Percentiles rank a stretch among this genome's conserved stretches.
phyloP scores from a whole-genome alignment of 352 stramenopile genomes.

The Phytophthora sp. region DNA sequence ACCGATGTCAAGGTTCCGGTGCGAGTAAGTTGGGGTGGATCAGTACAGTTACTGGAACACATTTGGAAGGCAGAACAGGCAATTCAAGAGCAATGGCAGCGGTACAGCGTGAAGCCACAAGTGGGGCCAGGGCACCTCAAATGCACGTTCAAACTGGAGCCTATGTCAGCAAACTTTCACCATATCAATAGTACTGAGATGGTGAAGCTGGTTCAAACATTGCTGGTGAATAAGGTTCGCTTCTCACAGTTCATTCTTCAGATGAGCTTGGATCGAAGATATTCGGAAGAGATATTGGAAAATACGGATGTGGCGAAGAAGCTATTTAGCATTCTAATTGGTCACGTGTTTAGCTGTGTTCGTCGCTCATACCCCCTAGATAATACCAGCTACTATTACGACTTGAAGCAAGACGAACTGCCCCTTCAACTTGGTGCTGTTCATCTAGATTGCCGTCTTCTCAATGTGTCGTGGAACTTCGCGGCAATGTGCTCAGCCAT shows the following conservation, averaged over 20 bases:
- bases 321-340: neutral
- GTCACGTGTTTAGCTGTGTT: neutral
- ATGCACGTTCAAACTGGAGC: slow-evolving; percentile 5
- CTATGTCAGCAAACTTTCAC: neutral
- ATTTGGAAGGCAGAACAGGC: neutral
- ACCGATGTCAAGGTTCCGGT: neutral
- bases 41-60: neutral
- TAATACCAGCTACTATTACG: neutral
- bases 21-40: neutral
- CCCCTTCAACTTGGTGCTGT: neutral
- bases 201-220: neutral
- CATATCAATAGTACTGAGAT: neutral
- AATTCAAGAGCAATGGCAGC: neutral
- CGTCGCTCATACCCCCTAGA: neutral
- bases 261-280: neutral
- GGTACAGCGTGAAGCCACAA: neutral
- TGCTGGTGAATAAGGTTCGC: neutral
- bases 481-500: slow-evolving; percentile 6
- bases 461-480: neutral
- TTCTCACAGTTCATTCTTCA: neutral
- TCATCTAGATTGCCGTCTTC: neutral
- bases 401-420: neutral
- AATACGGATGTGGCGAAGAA: neutral
- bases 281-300: neutral
- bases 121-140: neutral